These are phyloP conservation scores for Coemansia sp. DNA, from an alignment of 192 early-diverging fungal species.

Conservation along the genomic window DNA sequence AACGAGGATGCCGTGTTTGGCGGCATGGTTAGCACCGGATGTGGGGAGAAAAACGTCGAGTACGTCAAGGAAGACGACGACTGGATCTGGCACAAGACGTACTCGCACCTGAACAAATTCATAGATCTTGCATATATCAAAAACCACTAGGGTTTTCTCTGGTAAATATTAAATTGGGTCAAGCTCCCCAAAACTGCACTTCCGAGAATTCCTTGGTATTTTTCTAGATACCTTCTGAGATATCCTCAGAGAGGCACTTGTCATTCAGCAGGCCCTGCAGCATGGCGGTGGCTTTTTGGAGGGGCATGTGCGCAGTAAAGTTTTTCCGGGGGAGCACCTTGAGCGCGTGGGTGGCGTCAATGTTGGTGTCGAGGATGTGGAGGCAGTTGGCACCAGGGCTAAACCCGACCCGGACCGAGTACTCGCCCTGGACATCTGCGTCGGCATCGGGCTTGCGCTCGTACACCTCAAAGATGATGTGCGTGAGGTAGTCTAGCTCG, in stretches of 20 bases:
- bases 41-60: slow-evolving; percentile 4
- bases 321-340: slow-evolving; percentile 81
- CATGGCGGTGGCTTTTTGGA: slow-evolving; percentile 63
- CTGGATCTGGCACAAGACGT: slow-evolving; percentile 19
- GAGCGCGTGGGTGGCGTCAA: slow-evolving; percentile 76
- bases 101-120: slow-evolving; percentile 18
- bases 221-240: too few relatives aligned
- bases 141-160: background rate
- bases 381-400: slow-evolving; percentile 86
- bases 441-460: slow-evolving; percentile 63
- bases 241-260: too few relatives aligned
- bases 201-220: too few relatives aligned
- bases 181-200: too few relatives aligned
- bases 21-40: slow-evolving; percentile 24
- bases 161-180: too few relatives aligned
- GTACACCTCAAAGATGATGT: slow-evolving; percentile 96
- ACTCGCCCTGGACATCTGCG: slow-evolving; percentile 57
- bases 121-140: slow-evolving; percentile 8
- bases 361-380: slow-evolving; percentile 81
- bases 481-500: slow-evolving; percentile 94
- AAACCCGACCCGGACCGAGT: slow-evolving; percentile 83
- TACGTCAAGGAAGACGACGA: slow-evolving; percentile 18
- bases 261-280: slow-evolving; percentile 53
- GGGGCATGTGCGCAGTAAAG: slow-evolving; percentile 77
- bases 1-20: slow-evolving; percentile 33